Evolutionary conservation across 805 yeast genomes (phyloP), one percentile per base, ranked within the genome.

Genomic region (Pichia rugopelliculosa): DNA sequence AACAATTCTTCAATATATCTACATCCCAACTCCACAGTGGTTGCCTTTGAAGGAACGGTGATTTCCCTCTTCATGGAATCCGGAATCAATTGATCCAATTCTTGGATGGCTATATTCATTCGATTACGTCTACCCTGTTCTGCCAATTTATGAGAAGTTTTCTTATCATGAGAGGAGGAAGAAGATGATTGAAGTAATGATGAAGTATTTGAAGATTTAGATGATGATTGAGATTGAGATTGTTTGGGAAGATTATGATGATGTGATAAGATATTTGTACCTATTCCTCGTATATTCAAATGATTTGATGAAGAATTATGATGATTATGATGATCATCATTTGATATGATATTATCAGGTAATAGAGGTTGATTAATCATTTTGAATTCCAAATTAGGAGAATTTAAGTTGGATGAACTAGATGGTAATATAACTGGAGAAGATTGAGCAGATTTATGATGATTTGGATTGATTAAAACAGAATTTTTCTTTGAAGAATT

Each of bases 41-140:
- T 89, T 2, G 98, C 98, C 60, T 91, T 91, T 24, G 95, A 83
- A 1, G 95, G 95, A 30, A 86, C 82, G 3, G 78, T 76, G 13
- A 77, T 73, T 33, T 77, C 83, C 48, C 74, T 78, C 36, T 67
- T 67, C 56, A 79, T 68, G 22, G 64, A 63, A 6, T 80, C 77
- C 0, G 96, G 95, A 21, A 91, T 74, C 52, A 88, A 66, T 10
- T 70, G 57, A 9, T 83, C 82, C 49, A 91, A 69, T 39, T 87
- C 96, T 39, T 79, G 79, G 26, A 91, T 80, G 0, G 97, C 98
- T 47, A 72, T 68, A 63, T 93, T 93, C 82, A 91, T 84, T 53
- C 99, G 73, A 63, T 91, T 90, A 56, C 99, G 76, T 45, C 99
- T 75, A 15, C 96, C 98, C 65, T 93, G 97, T 66, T 91, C 99